Evolutionary conservation across 2,329 filamentous ascomycete genomes (phyloP).

Genomic region (Acrocalymma vagum): DNA sequence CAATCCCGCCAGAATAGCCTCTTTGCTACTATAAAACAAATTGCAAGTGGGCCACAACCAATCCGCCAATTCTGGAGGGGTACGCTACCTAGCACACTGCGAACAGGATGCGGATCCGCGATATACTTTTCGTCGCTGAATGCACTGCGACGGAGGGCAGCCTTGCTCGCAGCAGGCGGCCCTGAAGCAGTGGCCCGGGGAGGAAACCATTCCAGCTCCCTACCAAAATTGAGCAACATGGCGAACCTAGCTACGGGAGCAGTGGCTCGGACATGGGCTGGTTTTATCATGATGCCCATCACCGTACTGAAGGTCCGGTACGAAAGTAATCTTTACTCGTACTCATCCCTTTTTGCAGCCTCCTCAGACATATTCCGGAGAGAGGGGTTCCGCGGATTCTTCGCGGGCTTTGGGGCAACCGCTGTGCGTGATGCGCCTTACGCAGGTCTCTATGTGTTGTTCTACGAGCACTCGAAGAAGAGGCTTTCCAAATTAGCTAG

Average conservation of each 20-base stretch:
- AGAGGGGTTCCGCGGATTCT: constrained; percentile 85
- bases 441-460: constrained; percentile 90
- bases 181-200: constrained; percentile 17
- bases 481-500: constrained; percentile 56
- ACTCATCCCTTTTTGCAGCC: constrained; percentile 78
- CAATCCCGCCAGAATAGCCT: constrained; percentile 79
- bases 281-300: constrained; percentile 92
- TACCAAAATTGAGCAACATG: constrained; percentile 83
- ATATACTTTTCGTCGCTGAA: constrained; percentile 94
- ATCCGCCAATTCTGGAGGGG: constrained; percentile 88
- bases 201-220: constrained; percentile 67
- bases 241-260: constrained; percentile 89
- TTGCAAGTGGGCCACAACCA: constrained; percentile 71
- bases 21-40: constrained; percentile 71
- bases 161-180: constrained; percentile 26
- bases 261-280: constrained; percentile 82
- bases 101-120: constrained; percentile 91
- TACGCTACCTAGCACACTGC: constrained; percentile 88
- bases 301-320: constrained; percentile 97
- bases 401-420: constrained; percentile 92
- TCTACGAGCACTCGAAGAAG: constrained; percentile 87
- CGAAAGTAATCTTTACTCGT: constrained; percentile 86
- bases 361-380: constrained; percentile 75
- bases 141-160: constrained; percentile 75
- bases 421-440: constrained; percentile 95